Base-by-base conservation (phyloP, 2,329 filamentous ascomycete species). In the Phoma sp. region DNA sequence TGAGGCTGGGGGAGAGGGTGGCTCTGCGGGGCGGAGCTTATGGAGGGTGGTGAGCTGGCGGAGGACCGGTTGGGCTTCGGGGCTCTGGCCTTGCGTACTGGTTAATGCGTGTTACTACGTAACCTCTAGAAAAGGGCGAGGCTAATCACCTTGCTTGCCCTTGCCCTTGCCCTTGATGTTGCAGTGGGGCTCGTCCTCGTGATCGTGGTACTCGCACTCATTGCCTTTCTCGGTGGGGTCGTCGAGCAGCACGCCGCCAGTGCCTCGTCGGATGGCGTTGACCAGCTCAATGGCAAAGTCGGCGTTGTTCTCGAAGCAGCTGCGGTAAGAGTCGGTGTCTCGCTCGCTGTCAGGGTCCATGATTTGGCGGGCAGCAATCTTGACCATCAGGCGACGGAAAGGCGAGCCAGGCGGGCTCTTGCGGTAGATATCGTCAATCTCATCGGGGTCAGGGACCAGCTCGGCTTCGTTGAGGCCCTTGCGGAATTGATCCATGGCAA, bases 301-400 rank as follows among this genome's bases (percentile, higher is more conserved):
- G 1, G 80, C 72, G 58, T 77, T 80, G 55, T 73, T 69, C 27
- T 77, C 73, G 64, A 83, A 82, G 61, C 80, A 83, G 36, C 73
- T 70, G 33, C 77, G 76, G 60, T 84, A 84, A 4, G 74, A 76
- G 24, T 78, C 75, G 3, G 80, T 77, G 62, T 82, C 76, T 52
- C 78, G 77, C 37, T 81, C 75, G 48, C 72, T 78, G 27, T 78
- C 79, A 0, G 81, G 81, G 59, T 83, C 81, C 81, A 84, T 83
- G 56, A 83, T 82, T 68, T 84, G 82, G 24, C 82, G 73, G 4
- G 82, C 82, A n/a, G 81, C 81, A 42, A 84, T 83, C 57, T 76
- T 74, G 48, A 79, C 78, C 76, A 83, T 80, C 18, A 83, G 71
- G 27, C 67, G 73, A 32, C 80, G 73, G 63, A 83, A 83, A 1